Conservation (phyloP, 2,329 filamentous ascomycete species). For the Tolypocladium sp. region DNA sequence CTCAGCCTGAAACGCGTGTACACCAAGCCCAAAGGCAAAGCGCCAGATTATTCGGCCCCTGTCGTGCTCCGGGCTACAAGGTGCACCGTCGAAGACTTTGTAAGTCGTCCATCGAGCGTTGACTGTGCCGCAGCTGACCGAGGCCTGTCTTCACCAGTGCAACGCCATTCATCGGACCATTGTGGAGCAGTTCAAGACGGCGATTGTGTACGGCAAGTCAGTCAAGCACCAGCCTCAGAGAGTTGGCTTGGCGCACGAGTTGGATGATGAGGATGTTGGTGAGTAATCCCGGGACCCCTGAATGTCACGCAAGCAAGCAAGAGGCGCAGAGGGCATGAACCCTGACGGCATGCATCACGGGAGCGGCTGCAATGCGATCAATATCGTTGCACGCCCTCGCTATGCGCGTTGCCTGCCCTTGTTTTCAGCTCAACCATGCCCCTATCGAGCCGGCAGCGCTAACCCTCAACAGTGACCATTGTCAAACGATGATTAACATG, state of each 20-base stretch:
- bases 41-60: slow-evolving; percentile 85
- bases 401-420: neutral
- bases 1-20: slow-evolving; percentile 86
- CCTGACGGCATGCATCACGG: neutral
- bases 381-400: neutral
- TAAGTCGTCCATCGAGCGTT: slow-evolving; percentile 40
- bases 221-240: slow-evolving; percentile 98
- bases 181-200: slow-evolving; percentile 88
- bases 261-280: slow-evolving; percentile 97
- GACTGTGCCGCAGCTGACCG: slow-evolving; percentile 13
- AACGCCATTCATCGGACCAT: slow-evolving; percentile 96
- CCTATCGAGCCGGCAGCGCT: slow-evolving; percentile 2
- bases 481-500: slow-evolving; percentile 50
- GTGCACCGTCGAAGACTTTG: slow-evolving; percentile 94
- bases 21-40: slow-evolving; percentile 93
- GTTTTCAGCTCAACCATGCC: slow-evolving; percentile 2
- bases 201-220: slow-evolving; percentile 93
- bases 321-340: neutral
- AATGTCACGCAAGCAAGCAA: neutral
- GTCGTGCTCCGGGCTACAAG: slow-evolving; percentile 77
- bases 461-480: slow-evolving; percentile 36
- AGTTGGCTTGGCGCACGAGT: slow-evolving; percentile 82
- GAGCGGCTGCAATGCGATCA: neutral
- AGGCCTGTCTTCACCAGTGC: slow-evolving; percentile 53
- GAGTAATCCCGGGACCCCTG: slow-evolving; percentile 27